A percentile compares a stretch with the other conserved stretches of the same genome.
These are phyloP conservation scores for Suhomyces terraborum DNA, from an alignment of 1,139 yeast species.

Conservation along the genomic window DNA sequence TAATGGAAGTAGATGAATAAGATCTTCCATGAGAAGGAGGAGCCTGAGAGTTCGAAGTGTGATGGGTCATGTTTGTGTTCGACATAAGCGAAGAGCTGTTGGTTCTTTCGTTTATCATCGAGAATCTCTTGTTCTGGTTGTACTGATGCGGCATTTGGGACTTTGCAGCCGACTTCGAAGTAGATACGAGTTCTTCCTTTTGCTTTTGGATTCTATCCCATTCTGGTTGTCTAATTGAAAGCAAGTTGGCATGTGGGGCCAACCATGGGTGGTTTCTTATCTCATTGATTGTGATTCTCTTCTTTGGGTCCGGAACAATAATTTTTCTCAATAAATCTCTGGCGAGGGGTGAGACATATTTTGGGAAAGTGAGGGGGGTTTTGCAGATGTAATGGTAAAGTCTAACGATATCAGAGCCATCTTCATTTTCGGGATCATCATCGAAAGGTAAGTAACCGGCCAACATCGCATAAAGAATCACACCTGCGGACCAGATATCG, in stretches of 20 bases:
- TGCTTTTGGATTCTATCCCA: slow-evolving; percentile 71
- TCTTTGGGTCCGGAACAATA: slow-evolving; percentile 82
- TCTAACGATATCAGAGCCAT: slow-evolving; percentile 90
- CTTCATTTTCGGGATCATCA: slow-evolving; percentile 95
- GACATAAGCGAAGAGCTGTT: slow-evolving; percentile 39
- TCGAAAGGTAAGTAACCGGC: slow-evolving; percentile 98
- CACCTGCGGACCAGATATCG: slow-evolving; percentile 97
- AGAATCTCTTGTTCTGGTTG: slow-evolving; percentile 39
- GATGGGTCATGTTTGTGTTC: slow-evolving; percentile 15
- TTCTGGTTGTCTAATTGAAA: slow-evolving; percentile 82
- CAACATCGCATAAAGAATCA: slow-evolving; percentile 92
- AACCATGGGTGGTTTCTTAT: slow-evolving; percentile 88
- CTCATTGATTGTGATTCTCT: slow-evolving; percentile 66
- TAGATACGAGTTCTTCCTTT: slow-evolving; percentile 18
- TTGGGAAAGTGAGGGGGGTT: slow-evolving; percentile 93
- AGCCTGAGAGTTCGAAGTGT: slow-evolving; percentile 6
- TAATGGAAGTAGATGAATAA: slow-evolving; percentile 45
- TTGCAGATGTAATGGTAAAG: slow-evolving; percentile 88
- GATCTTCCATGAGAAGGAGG: slow-evolving; percentile 38
- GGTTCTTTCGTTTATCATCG: slow-evolving; percentile 49
- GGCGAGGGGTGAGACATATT: slow-evolving; percentile 87
- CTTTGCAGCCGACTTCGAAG: slow-evolving; percentile 8
- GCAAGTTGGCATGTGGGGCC: slow-evolving; percentile 73
- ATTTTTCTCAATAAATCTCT: slow-evolving; percentile 86
- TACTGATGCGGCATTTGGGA: slow-evolving; percentile 13